These are phyloP conservation scores for Zoysia japonica DNA, from an alignment of 176 grass and related monocot genomes.

Conservation along the genomic window DNA sequence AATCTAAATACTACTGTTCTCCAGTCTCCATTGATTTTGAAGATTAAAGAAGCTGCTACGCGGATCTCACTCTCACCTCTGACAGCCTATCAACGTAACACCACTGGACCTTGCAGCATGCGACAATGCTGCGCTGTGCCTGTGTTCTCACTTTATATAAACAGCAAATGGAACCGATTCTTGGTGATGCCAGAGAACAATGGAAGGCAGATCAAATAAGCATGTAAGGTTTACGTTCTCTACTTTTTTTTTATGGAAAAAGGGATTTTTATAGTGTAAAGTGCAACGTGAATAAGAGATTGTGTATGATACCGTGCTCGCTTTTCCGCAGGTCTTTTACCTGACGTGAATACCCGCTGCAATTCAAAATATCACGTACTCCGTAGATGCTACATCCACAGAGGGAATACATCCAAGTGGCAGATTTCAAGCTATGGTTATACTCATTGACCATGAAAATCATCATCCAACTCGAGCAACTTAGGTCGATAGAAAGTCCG, in stretches of 20 bases:
- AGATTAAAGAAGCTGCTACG: conserved; percentile 30
- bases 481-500: background rate
- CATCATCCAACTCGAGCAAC: background rate
- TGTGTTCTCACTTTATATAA: conserved; percentile 40
- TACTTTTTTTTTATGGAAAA: background rate
- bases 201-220: background rate
- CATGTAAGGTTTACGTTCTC: background rate
- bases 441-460: background rate
- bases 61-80: conserved; percentile 35
- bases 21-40: conserved; percentile 14
- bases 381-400: background rate
- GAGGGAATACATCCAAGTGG: background rate
- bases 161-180: conserved; percentile 45
- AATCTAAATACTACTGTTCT: too few relatives aligned
- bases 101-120: conserved; percentile 48
- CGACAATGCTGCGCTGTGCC: conserved; percentile 47
- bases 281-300: background rate
- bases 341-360: background rate
- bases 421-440: background rate
- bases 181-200: conserved; percentile 20
- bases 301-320: background rate
- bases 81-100: conserved; percentile 33
- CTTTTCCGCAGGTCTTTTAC: background rate
- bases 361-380: background rate
- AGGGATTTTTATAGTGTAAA: too few relatives aligned